These are phyloP conservation scores for Kickxella alabastrina DNA, from an alignment of 192 early-diverging fungal genomes.

Conservation along the genomic window DNA sequence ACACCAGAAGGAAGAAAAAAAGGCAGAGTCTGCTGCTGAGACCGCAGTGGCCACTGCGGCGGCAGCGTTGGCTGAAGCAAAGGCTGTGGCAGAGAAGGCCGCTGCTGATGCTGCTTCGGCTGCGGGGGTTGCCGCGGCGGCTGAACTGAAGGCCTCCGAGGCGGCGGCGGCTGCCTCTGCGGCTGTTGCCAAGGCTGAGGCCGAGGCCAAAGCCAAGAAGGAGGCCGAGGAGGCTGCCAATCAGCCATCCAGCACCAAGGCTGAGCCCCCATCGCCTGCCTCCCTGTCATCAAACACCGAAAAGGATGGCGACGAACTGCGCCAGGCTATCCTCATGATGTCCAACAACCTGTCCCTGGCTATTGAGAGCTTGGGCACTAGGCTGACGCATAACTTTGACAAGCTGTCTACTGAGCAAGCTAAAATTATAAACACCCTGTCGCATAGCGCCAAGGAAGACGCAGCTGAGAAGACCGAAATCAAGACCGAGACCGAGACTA, in stretches of 20 bases:
- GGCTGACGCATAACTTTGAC: slow-evolving; percentile 45
- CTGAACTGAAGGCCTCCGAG: too few species aligned
- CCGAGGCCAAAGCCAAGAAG: neutral
- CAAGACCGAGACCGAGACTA: slow-evolving; percentile 5
- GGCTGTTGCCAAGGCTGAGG: neutral
- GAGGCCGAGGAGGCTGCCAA: slow-evolving; percentile 2
- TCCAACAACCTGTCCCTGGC: slow-evolving; percentile 39
- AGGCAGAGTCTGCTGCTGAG: slow-evolving; percentile 29
- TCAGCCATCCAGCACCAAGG: slow-evolving; percentile 27
- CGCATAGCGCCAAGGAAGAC: neutral
- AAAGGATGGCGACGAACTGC: slow-evolving; percentile 33
- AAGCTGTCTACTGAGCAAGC: slow-evolving; percentile 39
- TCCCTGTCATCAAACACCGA: neutral
- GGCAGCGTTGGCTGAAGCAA: neutral
- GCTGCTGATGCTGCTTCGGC: neutral
- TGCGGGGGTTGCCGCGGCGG: neutral
- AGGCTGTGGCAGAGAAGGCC: slow-evolving; percentile 4
- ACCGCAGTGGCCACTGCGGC: slow-evolving; percentile 27
- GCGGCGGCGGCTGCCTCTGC: neutral
- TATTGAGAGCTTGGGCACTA: slow-evolving; percentile 45
- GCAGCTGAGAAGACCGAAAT: slow-evolving; percentile 4
- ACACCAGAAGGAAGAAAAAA: slow-evolving; percentile 14
- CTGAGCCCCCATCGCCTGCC: slow-evolving; percentile 16
- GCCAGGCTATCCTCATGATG: slow-evolving; percentile 36
- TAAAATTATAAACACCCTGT: slow-evolving; percentile 30